Base-by-base conservation (phyloP, 2,329 filamentous ascomycete genomes). In the Metarhizium humberi region DNA sequence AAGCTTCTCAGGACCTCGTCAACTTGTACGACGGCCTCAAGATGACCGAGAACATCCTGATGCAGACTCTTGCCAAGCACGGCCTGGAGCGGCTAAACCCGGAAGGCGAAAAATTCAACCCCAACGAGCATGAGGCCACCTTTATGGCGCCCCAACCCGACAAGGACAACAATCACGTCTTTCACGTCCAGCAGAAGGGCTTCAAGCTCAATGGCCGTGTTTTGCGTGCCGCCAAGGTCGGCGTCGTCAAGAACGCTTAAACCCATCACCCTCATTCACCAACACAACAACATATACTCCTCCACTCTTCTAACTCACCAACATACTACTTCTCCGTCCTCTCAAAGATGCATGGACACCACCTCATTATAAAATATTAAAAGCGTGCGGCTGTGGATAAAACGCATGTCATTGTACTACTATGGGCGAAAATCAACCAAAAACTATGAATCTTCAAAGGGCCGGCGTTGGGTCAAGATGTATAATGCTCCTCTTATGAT, bases 111-210 rank as follows among this genome's bases (percentile, higher is more conserved):
- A 91, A 90, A 74, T 99, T 99, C 78, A 87, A 99, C 76, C 92
- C 94, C 62, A 96, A 96, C 73, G 81, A 89, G 73, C 94, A 97
- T 71, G 94, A 99, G 79, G 94, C 94, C 42, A 94, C 90, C 25
- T 97, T 97, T 75, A 92, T 95, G 86, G 85, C 90, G 10, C 90
- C 91, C 47, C 84, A 90, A 76, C 81, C 85, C 53, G 91, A 84
- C 63, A 95, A 95, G 79, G 88, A 96, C 72, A 85, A 97, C 67
- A 90, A 90, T 64, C 88, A 85, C 55, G 89, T 96, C 67, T 94
- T 97, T 76, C 85, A 87, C 70, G 90, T 90, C 51, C 92, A 97
- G 79, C 89, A 90, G 73, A 97, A 96, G 80, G 94, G 94, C 54
- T 99, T 96, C 78, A 85, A 84, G 73, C 82, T 97, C 61, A 97